Percentiles rank a stretch among this genome's conserved stretches.
Evolutionary conservation across 23 red algal genomes (phyloP).

Genomic region (Cyanidioschyzon merolae): DNA sequence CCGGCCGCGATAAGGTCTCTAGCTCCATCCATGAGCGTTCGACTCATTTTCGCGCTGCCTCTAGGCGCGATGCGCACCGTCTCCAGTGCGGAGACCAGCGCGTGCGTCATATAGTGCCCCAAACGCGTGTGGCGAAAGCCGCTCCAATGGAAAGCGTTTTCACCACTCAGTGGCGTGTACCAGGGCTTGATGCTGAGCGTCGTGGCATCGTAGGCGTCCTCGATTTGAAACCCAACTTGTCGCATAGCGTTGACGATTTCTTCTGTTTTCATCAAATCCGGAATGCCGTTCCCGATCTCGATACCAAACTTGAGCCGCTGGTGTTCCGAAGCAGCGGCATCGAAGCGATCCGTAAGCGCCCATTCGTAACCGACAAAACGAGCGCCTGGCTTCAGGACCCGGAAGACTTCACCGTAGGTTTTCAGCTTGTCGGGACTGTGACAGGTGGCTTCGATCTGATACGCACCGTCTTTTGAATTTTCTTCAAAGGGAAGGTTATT

Average conservation of each 20-base stretch:
- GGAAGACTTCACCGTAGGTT: conserved; percentile 25
- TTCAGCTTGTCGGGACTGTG: conserved; percentile 36
- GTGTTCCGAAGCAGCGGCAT: conserved; percentile 23
- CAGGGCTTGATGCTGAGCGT: conserved; percentile 22
- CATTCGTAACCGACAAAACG: conserved; percentile 39
- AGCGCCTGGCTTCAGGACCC: conserved; percentile 32
- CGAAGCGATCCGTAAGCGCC: conserved; percentile 22
- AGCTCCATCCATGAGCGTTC: conserved; percentile 25
- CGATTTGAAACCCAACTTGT: conserved; percentile 28
- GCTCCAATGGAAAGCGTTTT: conserved; percentile 16
- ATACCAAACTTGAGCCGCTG: conserved; percentile 14
- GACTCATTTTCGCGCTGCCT: conserved; percentile 20
- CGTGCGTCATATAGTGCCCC: conserved; percentile 23
- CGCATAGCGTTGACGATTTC: conserved; percentile 14
- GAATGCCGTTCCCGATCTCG: conserved; percentile 36
- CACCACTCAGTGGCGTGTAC: conserved; percentile 20
- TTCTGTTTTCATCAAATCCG: conserved; percentile 21
- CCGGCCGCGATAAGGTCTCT: conserved; percentile 24
- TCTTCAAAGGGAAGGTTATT: conserved; percentile 23
- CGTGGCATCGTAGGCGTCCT: conserved; percentile 27
- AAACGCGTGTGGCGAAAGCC: conserved; percentile 28
- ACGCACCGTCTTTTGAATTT: conserved; percentile 23
- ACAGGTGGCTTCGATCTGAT: conserved; percentile 38
- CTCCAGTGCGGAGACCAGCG: conserved; percentile 22
- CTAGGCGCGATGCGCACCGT: conserved; percentile 24